Conservation (phyloP, 495 filamentous ascomycete genomes). For the Xylaria bambusicola region DNA sequence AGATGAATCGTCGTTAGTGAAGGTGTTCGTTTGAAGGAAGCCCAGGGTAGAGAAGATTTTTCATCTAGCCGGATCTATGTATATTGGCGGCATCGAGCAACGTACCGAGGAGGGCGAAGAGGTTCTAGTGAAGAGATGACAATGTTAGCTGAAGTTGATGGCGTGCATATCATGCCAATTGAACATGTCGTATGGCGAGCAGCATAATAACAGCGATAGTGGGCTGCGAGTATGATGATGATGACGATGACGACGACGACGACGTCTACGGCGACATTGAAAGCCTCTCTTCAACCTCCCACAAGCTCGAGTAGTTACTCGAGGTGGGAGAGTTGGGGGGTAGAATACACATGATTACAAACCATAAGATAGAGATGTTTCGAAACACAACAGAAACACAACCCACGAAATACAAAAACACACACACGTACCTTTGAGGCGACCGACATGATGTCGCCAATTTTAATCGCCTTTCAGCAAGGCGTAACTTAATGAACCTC, state of each 20-base stretch:
- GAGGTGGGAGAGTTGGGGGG: too few relatives aligned
- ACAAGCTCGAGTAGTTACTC: too few relatives aligned
- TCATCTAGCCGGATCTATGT: constrained; percentile 30
- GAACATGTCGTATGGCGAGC: not conserved
- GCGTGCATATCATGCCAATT: constrained; percentile 6
- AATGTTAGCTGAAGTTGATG: constrained; percentile 33
- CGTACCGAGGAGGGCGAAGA: constrained; percentile 86
- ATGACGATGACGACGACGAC: not conserved
- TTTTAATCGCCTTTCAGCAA: constrained; percentile 49
- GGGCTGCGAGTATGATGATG: not conserved
- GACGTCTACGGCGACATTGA: too few relatives aligned
- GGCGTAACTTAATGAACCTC: constrained; percentile 40
- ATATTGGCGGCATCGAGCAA: constrained; percentile 27
- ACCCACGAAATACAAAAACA: not conserved
- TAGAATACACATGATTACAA: too few relatives aligned
- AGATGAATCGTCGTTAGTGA: constrained; percentile 49
- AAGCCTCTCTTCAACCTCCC: too few relatives aligned
- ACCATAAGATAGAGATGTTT: too few relatives aligned
- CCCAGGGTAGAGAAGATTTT: constrained; percentile 34
- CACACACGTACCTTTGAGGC: constrained; percentile 60
- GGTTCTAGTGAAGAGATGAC: constrained; percentile 61
- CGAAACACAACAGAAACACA: too few relatives aligned
- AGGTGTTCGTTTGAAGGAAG: constrained; percentile 21
- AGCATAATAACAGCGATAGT: not conserved
- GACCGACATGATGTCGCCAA: constrained; percentile 63